Evolutionary conservation across 257 asterid genomes (phyloP), one percentile per base, ranked within the genome.

Genomic region (Rubia yunnanensis): DNA sequence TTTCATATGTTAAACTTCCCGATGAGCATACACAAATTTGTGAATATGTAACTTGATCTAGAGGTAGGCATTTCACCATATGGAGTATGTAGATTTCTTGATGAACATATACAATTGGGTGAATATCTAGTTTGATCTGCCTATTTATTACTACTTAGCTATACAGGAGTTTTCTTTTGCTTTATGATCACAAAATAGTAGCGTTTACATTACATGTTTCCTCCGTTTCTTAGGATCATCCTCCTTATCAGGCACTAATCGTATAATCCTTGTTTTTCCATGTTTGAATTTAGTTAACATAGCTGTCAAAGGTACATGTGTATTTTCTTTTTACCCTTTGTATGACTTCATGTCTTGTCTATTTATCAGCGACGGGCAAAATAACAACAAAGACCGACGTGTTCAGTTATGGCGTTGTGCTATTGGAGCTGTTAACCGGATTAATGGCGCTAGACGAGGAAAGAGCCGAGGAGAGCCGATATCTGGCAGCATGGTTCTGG

Each of bases 391-490:
- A 88, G 72, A 77, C 81, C 3, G 98, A 91, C 56, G 95, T 91
- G 10, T 91, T 88, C 80, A 91, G 98, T 58, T 91, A 85, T 15
- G 96, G 97, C 0, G 98, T 91, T 24, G 95, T 91, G 60, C 76
- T 91, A 41, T 83, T 91, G 98, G 98, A 91, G 86, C 80, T 91
- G 15, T n/a, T 91, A 48, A 91, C 96, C 0, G 98, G 98, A 17
- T 75, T 83, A 88, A 81, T 72, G 89, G 95, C 95, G 17, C 82
- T 88, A 0, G 98, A 91, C 20, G 91, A 84, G 53, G 78, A 72
- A 67, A 74, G 96, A 18, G 89, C 96, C 0, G 96, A 91, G 78
- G 98, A 91, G 58, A 91, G 88, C 83, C 98, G 86, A 8, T 91
- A 91, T 82, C 64, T 91, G 53, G 96, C 86, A 2, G 68, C 95